These are phyloP conservation scores for Physcomitrium patens DNA, from an alignment of 225 moss, liverwort and hornwort genomes.

Conservation along the genomic window DNA sequence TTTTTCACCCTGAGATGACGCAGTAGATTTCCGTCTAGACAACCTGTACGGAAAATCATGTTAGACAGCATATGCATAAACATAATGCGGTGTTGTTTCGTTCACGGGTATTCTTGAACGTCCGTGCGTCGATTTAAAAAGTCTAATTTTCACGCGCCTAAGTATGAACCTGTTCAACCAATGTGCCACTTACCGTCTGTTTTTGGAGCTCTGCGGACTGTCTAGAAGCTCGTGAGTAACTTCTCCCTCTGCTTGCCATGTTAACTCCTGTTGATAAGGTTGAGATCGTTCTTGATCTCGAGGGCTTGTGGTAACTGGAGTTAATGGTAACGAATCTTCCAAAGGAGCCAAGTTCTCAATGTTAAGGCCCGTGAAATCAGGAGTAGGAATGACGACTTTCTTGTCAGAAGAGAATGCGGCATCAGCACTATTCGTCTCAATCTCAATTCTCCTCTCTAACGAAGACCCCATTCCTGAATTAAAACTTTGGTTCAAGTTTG, in stretches of 20 bases:
- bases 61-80: neutral
- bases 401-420: constrained; percentile 17
- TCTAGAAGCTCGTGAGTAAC: constrained; percentile 58
- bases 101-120: neutral
- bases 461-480: constrained; percentile 41
- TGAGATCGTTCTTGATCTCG: constrained; percentile 54
- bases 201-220: constrained; percentile 71
- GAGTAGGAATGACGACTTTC: constrained; percentile 25
- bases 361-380: constrained; percentile 36
- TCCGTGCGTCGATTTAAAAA: neutral
- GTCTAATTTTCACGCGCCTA: neutral
- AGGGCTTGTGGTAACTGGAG: constrained; percentile 25
- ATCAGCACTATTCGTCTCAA: constrained; percentile 27
- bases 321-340: constrained; percentile 29
- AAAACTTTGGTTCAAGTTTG: constrained; percentile 32
- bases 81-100: neutral
- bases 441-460: constrained; percentile 49
- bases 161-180: neutral
- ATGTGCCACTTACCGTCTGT: constrained; percentile 47
- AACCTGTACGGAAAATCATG: constrained; percentile 3
- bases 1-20: constrained; percentile 58
- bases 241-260: constrained; percentile 49
- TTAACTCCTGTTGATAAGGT: constrained; percentile 41
- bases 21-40: constrained; percentile 60
- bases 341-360: constrained; percentile 33